These are phyloP conservation scores for Ophiostoma ulmi DNA, from an alignment of 2,329 filamentous ascomycete species.

Conservation along the genomic window DNA sequence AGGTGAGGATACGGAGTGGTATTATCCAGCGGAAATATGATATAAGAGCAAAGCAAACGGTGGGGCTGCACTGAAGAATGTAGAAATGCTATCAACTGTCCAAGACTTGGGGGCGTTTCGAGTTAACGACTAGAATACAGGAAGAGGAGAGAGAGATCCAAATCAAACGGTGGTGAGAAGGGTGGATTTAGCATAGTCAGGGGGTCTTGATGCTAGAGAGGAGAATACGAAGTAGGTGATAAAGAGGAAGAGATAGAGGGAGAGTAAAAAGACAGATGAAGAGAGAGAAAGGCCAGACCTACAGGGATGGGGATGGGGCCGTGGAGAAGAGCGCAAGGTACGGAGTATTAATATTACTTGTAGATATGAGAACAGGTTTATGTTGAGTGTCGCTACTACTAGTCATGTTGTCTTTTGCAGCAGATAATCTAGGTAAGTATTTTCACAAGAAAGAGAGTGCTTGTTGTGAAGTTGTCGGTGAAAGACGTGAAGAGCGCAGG, in stretches of 20 bases:
- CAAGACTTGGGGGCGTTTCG: slow-evolving; percentile 12
- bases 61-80: background rate
- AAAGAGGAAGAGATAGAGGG: background rate
- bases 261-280: background rate
- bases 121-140: slow-evolving; percentile 1
- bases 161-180: slow-evolving; percentile 12
- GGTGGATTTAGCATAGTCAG: slow-evolving; percentile 1
- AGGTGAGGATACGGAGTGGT: slow-evolving; percentile 12
- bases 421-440: background rate
- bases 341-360: slow-evolving; percentile 11
- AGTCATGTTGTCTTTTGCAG: background rate
- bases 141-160: background rate
- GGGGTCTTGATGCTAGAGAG: background rate
- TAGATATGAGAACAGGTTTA: slow-evolving; percentile 11
- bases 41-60: slow-evolving; percentile 2
- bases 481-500: slow-evolving; percentile 13
- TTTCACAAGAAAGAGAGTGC: background rate
- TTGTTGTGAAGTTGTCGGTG: background rate
- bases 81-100: slow-evolving; percentile 6
- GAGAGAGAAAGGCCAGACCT: background rate
- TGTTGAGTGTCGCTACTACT: background rate
- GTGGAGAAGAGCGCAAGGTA: slow-evolving; percentile 5
- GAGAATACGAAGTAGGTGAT: background rate
- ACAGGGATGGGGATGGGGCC: slow-evolving; percentile 7
- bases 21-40: background rate